These are phyloP conservation scores for Mrakia blollopis DNA, from an alignment of 768 basidiomycete species.

Conservation along the genomic window DNA sequence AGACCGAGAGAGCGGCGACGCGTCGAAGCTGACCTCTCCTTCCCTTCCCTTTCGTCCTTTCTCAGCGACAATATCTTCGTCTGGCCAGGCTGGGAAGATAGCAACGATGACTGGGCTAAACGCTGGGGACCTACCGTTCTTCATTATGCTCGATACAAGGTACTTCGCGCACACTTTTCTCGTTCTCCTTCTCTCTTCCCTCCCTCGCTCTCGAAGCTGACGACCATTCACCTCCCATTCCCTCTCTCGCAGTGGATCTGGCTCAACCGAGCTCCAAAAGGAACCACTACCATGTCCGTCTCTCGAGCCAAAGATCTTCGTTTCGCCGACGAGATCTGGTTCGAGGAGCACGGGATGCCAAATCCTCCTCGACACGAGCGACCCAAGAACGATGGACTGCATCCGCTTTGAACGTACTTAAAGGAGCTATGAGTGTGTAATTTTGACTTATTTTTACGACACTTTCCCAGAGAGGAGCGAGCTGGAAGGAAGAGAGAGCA, in stretches of 20 bases:
- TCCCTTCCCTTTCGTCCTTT: neutral
- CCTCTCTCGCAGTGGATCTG: neutral
- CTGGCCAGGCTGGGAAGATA: conserved; percentile 8
- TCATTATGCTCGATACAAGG: conserved; percentile 6
- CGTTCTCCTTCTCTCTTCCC: neutral
- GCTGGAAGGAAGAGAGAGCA: no score
- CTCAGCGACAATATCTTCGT: conserved; percentile 14
- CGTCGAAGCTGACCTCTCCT: neutral
- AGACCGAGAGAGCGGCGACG: no score
- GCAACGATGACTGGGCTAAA: conserved; percentile 1
- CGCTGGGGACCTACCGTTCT: conserved; percentile 9
- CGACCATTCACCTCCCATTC: neutral
- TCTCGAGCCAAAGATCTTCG: conserved; percentile 4
- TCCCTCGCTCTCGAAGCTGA: neutral
- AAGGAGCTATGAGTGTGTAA: neutral
- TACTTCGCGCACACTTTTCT: neutral
- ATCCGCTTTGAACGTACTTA: conserved; percentile 13
- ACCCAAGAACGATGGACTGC: conserved; percentile 4
- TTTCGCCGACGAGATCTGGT: conserved; percentile 20
- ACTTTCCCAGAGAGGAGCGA: neutral
- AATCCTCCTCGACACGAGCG: neutral
- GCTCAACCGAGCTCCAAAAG: conserved; percentile 7
- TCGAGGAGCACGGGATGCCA: conserved; percentile 8
- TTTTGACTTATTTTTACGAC: neutral
- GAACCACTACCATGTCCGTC: conserved; percentile 3